Base-by-base conservation (phyloP, 1,284 basidiomycete species). In the Kalmanozyma brasiliensis region DNA sequence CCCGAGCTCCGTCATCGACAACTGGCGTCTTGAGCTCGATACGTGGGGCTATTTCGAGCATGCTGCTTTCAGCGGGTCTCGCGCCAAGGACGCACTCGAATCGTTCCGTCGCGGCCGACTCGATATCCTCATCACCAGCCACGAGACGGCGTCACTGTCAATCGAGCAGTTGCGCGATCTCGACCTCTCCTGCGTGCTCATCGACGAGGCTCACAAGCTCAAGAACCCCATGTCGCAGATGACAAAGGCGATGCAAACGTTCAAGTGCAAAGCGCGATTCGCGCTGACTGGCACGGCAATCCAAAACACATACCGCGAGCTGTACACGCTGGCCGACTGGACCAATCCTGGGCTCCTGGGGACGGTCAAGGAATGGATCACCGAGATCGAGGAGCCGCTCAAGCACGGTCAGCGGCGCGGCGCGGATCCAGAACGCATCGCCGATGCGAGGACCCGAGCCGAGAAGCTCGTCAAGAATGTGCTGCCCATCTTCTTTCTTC, bases 231-330 rank as follows among this genome's bases (percentile, higher is more conserved):
- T 77, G 78, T 33, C 87, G 87, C 26, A 89, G 70, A 87, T 88
- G 9, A 88, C 89, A 0, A 51, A 80, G 26, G 89, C 90, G 0
- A 88, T 89, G 65, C 86, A 89, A 65, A 85, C 84, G 40, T 90
- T 93, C 74, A 55, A 78, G 0, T 91, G 89, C 75, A 77, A 61
- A 14, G 80, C 85, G 2, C 87, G 92, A 1, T 91, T 92, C 73
- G 92, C 91, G 1, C 84, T 94, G 41, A 93, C 91, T 0, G 84
- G 92, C 8, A 91, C 89, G 8, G 89, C 91, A 0, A 92, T 94
- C 34, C 92, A 94, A 77, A 94, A 94, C 72, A 87, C 87, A 0
- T 92, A 92, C 73, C 86, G 87, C 38, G 93, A 94, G 79, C 84
- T 94, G 48, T 92, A 90, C 88, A 90, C 90, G 0, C 33, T 74